A percentile compares a stretch with the other conserved stretches of the same genome.
Conservation (phyloP, 768 basidiomycete species). For the Steccherinum ochraceum region DNA sequence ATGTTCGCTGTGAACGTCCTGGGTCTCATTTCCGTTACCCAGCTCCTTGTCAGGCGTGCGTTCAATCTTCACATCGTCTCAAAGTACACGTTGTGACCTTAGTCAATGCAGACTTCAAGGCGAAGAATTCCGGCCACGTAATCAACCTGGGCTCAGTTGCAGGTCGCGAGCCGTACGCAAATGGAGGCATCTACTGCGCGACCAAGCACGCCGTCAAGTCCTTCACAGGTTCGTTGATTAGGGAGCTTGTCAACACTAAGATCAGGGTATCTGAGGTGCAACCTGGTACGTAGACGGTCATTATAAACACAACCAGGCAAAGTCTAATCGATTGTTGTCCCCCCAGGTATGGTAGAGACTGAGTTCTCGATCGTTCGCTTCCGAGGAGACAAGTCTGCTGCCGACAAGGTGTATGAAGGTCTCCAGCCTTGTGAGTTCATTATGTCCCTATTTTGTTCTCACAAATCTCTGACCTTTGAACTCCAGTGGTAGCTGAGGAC, state of each 20-base stretch:
- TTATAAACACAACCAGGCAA: not conserved
- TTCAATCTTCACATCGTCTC: slow-evolving; percentile 17
- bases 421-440: slow-evolving; percentile 70
- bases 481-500: slow-evolving; percentile 70
- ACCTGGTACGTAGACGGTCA: slow-evolving; percentile 56
- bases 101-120: slow-evolving; percentile 17
- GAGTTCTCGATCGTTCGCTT: slow-evolving; percentile 91
- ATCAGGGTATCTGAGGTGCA: slow-evolving; percentile 94
- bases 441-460: not conserved
- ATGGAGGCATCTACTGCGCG: slow-evolving; percentile 90
- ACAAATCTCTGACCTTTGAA: not conserved
- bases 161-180: slow-evolving; percentile 65
- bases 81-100: slow-evolving; percentile 13
- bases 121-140: slow-evolving; percentile 65
- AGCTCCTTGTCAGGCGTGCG: slow-evolving; percentile 39
- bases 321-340: slow-evolving; percentile 6
- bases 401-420: slow-evolving; percentile 89
- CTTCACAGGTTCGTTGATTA: slow-evolving; percentile 75
- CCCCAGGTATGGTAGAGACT: slow-evolving; percentile 76
- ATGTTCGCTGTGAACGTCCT: slow-evolving; percentile 55
- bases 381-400: slow-evolving; percentile 75
- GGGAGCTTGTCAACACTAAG: slow-evolving; percentile 87
- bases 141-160: slow-evolving; percentile 96
- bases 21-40: slow-evolving; percentile 79
- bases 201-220: slow-evolving; percentile 85